phyloP scores from a whole-genome alignment of 805 yeast species.

The Candida ascalaphidarum region DNA sequence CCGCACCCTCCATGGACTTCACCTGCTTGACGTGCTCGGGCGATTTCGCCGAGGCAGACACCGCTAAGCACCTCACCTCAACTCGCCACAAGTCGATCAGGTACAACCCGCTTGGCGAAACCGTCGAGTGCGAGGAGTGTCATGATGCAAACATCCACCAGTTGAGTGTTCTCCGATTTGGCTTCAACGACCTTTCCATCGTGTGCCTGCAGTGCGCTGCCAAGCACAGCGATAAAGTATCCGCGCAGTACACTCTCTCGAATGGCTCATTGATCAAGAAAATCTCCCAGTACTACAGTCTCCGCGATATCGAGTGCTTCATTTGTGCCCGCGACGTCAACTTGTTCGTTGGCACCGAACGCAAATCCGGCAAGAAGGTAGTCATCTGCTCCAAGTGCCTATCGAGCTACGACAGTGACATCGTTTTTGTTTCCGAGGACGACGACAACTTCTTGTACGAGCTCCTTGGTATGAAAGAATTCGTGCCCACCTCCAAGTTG shows the following conservation, averaged over 20 bases:
- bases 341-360: slow-evolving; percentile 24
- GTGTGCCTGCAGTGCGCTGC: slow-evolving; percentile 38
- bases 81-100: slow-evolving; percentile 45
- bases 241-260: slow-evolving; percentile 40
- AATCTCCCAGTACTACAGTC: slow-evolving; percentile 37
- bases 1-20: too few species aligned
- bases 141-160: slow-evolving; percentile 45
- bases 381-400: slow-evolving; percentile 40
- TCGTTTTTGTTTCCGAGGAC: slow-evolving; percentile 32
- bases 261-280: slow-evolving; percentile 49
- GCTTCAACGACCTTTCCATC: slow-evolving; percentile 45
- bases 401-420: too few species aligned
- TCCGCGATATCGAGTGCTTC: slow-evolving; percentile 43
- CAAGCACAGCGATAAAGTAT: slow-evolving; percentile 38
- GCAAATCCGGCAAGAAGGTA: slow-evolving; percentile 7
- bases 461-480: slow-evolving; percentile 41
- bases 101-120: slow-evolving; percentile 27
- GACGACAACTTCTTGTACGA: slow-evolving; percentile 39
- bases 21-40: slow-evolving; percentile 41
- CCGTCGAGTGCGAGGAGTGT: slow-evolving; percentile 49
- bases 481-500: slow-evolving; percentile 11
- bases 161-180: slow-evolving; percentile 42
- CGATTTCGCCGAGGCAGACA: slow-evolving; percentile 23
- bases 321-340: slow-evolving; percentile 34
- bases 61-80: slow-evolving; percentile 43